Evolutionary conservation across 768 basidiomycete genomes (phyloP).

Genomic region (Gloeopeniophorella convolvens): DNA sequence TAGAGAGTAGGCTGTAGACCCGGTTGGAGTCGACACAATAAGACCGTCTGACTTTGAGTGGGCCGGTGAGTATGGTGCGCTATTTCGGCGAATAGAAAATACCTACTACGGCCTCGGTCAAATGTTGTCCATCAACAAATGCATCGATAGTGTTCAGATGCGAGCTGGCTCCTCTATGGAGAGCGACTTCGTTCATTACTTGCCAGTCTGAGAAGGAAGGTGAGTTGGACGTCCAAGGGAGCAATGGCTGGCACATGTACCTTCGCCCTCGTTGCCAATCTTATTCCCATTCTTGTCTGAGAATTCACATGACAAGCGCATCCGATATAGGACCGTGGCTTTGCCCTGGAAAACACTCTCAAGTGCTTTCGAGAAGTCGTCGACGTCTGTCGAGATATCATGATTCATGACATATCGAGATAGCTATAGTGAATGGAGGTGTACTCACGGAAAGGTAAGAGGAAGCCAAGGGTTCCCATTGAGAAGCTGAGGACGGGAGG

Average conservation of each 20-base stretch:
- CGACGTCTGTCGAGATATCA: constrained; percentile 58
- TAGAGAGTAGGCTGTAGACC: constrained; percentile 93
- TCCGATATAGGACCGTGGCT: constrained; percentile 77
- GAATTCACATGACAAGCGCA: constrained; percentile 83
- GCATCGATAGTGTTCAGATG: constrained; percentile 93
- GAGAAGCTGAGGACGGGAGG: constrained; percentile 89
- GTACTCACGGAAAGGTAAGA: constrained; percentile 85
- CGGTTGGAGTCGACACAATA: constrained; percentile 92
- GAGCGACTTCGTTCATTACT: constrained; percentile 94
- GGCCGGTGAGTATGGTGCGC: constrained; percentile 13
- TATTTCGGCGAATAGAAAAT: constrained; percentile 6
- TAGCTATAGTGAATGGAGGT: background rate
- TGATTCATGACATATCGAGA: background rate
- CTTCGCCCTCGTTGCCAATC: constrained; percentile 52
- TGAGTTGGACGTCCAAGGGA: constrained; percentile 8
- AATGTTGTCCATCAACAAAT: constrained; percentile 88
- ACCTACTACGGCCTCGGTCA: constrained; percentile 92
- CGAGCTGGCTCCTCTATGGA: constrained; percentile 87
- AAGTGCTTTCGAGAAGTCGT: constrained; percentile 75
- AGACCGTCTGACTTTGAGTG: constrained; percentile 76
- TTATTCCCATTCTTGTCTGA: constrained; percentile 53
- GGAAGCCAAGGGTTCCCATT: constrained; percentile 90
- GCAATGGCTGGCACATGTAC: constrained; percentile 28
- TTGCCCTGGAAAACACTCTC: constrained; percentile 74
- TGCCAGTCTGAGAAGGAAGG: constrained; percentile 69